Base-by-base conservation (phyloP, 208 protist species). In the Leishmania lainsoni region DNA sequence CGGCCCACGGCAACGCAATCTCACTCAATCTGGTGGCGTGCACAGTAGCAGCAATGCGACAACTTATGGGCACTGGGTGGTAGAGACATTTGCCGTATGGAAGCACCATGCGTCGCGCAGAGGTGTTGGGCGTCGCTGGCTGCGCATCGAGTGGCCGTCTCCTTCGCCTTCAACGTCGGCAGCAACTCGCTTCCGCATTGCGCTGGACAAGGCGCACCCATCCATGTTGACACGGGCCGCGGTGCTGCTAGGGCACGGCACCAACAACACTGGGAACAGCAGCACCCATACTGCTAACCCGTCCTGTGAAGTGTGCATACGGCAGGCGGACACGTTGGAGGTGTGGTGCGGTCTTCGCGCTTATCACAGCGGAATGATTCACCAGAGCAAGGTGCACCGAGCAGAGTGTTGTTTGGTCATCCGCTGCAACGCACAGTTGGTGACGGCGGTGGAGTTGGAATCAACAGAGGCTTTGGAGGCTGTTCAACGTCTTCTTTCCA, bases 61-160 rank as follows among this genome's bases (percentile, higher is more conserved):
- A 20, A 29, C 48, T 51, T n/a, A 2, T n/a, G 45, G 69, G 39
- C 20, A 73, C 26, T 54, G 22, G 2, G 69, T 54, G 35, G 69
- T 52, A 35, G 22, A 54, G 48, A 39, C n/a, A 6, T 93, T 86
- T 71, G 72, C 72, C 77, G 81, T 93, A 6, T 79, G 84, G 79
- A 94, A 94, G 80, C 91, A 94, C 69, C 91, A 94, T 81, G 75
- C 89, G 66, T 93, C 89, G 17, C 87, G 91, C 61, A 80, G 76
- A 29, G 85, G 89, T 29, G 81, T 81, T 2, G 88, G 89, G 35
- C 83, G 79, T 14, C 89, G 91, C 6, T 74, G 86, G 59, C 84
- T 94, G 35, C 73, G 52, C 65, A n/a, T 85, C 42, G 59, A 59
- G 56, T 22, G 42, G 63, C 54, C 17, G 35, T 5, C 52, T 76